A percentile compares a stretch with the other conserved stretches of the same genome.
Evolutionary conservation across 2,329 filamentous ascomycete species (phyloP).

Genomic region (Cercospora sp.): DNA sequence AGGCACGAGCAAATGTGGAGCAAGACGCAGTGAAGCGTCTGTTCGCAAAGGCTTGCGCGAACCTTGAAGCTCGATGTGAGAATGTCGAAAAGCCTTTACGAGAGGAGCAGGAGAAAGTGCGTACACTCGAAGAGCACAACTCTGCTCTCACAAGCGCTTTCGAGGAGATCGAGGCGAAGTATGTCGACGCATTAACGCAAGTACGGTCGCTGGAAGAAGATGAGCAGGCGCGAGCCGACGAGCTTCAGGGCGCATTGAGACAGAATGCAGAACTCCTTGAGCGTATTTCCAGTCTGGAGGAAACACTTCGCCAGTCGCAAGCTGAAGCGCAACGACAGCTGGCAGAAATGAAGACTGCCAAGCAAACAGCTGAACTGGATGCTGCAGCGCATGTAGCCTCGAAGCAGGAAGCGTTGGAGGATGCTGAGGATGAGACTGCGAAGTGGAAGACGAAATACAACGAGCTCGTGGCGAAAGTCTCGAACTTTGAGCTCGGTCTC

Average conservation of each 20-base stretch:
- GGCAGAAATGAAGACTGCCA: slow-evolving; percentile 42
- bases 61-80: slow-evolving; percentile 58
- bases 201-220: slow-evolving; percentile 45
- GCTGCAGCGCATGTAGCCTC: slow-evolving; percentile 45
- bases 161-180: slow-evolving; percentile 41
- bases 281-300: slow-evolving; percentile 42
- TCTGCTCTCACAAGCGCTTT: slow-evolving; percentile 40
- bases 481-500: slow-evolving; percentile 13
- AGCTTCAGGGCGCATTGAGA: slow-evolving; percentile 43
- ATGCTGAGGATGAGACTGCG: slow-evolving; percentile 41
- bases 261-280: slow-evolving; percentile 47
- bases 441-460: slow-evolving; percentile 19
- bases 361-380: slow-evolving; percentile 49
- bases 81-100: slow-evolving; percentile 56
- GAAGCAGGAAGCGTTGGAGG: slow-evolving; percentile 49
- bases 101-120: slow-evolving; percentile 44
- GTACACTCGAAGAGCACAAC: slow-evolving; percentile 40
- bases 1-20: slow-evolving; percentile 45
- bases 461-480: slow-evolving; percentile 14
- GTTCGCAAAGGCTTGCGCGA: slow-evolving; percentile 55
- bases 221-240: slow-evolving; percentile 39
- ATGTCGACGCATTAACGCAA: slow-evolving; percentile 40
- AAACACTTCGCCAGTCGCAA: slow-evolving; percentile 32
- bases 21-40: slow-evolving; percentile 51
- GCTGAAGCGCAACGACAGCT: slow-evolving; percentile 38